Percentiles rank a stretch among this genome's conserved stretches.
phyloP scores from a whole-genome alignment of 768 basidiomycete species.

The Wakefieldia striispora region DNA sequence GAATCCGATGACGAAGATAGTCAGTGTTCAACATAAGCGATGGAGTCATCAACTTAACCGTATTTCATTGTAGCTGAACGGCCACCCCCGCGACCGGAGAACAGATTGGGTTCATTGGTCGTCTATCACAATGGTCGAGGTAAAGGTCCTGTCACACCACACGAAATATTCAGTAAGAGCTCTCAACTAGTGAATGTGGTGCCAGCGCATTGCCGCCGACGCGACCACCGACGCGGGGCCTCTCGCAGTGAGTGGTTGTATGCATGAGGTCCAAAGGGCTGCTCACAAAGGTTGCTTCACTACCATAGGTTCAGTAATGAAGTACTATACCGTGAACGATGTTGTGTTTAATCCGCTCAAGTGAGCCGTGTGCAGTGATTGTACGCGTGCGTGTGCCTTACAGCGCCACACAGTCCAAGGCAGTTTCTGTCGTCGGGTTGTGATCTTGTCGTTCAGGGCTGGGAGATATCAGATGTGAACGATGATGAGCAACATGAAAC shows the following conservation, averaged over 20 bases:
- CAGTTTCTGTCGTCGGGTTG: constrained; percentile 48
- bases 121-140: constrained; percentile 36
- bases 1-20: constrained; percentile 31
- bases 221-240: constrained; percentile 14
- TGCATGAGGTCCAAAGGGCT: not conserved
- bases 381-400: constrained; percentile 1
- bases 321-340: constrained; percentile 56
- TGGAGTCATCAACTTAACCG: constrained; percentile 11
- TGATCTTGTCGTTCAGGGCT: constrained; percentile 42
- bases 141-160: constrained; percentile 5
- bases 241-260: constrained; percentile 14
- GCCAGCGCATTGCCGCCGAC: constrained; percentile 19
- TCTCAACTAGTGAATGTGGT: constrained; percentile 16
- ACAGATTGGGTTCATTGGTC: constrained; percentile 46
- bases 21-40: constrained; percentile 12
- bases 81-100: constrained; percentile 43
- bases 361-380: constrained; percentile 28
- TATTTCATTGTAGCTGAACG: not conserved
- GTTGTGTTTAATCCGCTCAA: constrained; percentile 51
- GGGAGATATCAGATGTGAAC: constrained; percentile 35
- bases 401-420: constrained; percentile 29
- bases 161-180: not conserved
- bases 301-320: constrained; percentile 24
- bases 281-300: not conserved
- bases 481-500: constrained; percentile 11